Percentiles rank a stretch among this genome's conserved stretches.
Conservation (phyloP, 139 green algal species). For the Marvania coccoides region DNA sequence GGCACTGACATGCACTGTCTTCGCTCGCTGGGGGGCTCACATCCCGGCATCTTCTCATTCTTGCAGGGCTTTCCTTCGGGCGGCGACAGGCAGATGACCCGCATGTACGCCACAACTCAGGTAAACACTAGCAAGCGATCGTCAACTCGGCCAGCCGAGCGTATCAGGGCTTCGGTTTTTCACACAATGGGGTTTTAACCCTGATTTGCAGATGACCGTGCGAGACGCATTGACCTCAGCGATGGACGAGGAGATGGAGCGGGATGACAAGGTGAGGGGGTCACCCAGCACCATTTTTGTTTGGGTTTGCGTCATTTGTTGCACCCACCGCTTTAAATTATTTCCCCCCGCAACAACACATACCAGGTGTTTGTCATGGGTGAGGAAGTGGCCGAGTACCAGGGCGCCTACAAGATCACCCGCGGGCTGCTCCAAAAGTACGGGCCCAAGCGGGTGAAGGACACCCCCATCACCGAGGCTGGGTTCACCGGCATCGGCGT, state of each 20-base stretch:
- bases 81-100: background rate
- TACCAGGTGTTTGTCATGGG: conserved; percentile 89
- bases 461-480: conserved; percentile 99
- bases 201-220: conserved; percentile 78
- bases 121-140: background rate
- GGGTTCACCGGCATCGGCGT: conserved; percentile 95
- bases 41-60: background rate
- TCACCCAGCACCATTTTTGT: too few species aligned
- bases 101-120: conserved; percentile 23
- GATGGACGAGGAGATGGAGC: conserved; percentile 93
- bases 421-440: conserved; percentile 91
- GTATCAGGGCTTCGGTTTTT: too few species aligned
- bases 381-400: conserved; percentile 97
- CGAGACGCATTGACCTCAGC: conserved; percentile 95
- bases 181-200: too few species aligned
- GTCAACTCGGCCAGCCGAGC: too few species aligned
- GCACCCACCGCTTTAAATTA: background rate
- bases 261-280: conserved; percentile 73
- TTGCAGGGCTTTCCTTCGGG: background rate
- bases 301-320: background rate
- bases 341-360: background rate
- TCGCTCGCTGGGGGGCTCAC: too few species aligned
- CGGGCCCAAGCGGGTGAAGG: conserved; percentile 82
- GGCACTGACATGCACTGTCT: too few species aligned
- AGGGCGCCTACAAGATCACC: conserved; percentile 98